A percentile compares a stretch with the other conserved stretches of the same genome.
Evolutionary conservation across 2,329 filamentous ascomycete species (phyloP).

Genomic region (Neocucurbitaria cava): DNA sequence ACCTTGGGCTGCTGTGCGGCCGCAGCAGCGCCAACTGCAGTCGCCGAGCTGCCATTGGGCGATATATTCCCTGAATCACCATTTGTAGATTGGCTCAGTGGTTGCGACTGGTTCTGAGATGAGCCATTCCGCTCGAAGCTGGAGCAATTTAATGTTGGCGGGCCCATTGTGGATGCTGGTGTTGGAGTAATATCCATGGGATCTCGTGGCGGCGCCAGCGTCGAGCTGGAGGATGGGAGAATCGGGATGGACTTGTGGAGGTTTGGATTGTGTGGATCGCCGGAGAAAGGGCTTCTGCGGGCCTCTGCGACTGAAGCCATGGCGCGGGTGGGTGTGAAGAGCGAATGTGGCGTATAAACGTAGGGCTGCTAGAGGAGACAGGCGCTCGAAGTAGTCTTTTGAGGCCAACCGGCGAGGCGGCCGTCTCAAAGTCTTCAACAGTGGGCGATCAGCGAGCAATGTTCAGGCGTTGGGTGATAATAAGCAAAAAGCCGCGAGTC

Average conservation of each 20-base stretch:
- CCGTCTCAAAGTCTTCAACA: neutral
- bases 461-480: slow-evolving; percentile 6
- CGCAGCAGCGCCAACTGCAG: slow-evolving; percentile 65
- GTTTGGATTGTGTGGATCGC: slow-evolving; percentile 49
- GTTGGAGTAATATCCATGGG: slow-evolving; percentile 63
- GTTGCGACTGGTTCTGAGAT: slow-evolving; percentile 20
- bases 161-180: slow-evolving; percentile 56
- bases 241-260: slow-evolving; percentile 61
- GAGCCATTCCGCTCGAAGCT: slow-evolving; percentile 54
- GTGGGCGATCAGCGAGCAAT: neutral
- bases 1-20: slow-evolving; percentile 94
- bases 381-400: slow-evolving; percentile 1
- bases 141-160: slow-evolving; percentile 57
- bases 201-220: slow-evolving; percentile 55
- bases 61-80: slow-evolving; percentile 42
- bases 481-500: slow-evolving; percentile 3
- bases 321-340: slow-evolving; percentile 15
- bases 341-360: slow-evolving; percentile 17
- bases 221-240: slow-evolving; percentile 56
- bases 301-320: slow-evolving; percentile 57
- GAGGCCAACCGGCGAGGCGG: neutral
- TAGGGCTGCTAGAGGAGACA: slow-evolving; percentile 18
- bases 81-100: slow-evolving; percentile 27
- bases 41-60: slow-evolving; percentile 49
- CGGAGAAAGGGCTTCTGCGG: slow-evolving; percentile 56